Evolutionary conservation across 371 early-diverging fungal species (phyloP), one percentile per base, ranked within the genome.

Genomic region (Lichtheimia ramosa): DNA sequence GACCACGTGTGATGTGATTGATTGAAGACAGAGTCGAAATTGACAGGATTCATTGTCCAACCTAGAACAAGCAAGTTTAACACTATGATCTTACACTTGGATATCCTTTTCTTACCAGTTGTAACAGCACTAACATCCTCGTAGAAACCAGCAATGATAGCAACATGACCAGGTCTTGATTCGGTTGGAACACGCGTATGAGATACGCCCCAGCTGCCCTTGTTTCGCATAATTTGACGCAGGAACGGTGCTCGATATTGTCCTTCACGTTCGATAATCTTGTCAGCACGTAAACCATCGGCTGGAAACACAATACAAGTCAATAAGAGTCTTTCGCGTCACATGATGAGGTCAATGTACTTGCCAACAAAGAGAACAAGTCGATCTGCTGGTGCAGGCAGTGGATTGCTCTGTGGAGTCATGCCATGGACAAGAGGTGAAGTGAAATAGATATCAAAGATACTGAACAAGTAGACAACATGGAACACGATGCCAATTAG

Each of bases 131-230:
- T 93, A 39, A 96, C 96, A 77, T 97, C 98, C 69, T 97, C 98
- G 74, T 96, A 96, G 68, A 97, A 94, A 1, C 98, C 98, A 28
- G 95, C 96, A 73, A 97, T 95, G 39, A 96, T 83, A 21, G 98
- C 96, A 3, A 97, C 96, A 67, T 97, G 98, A 1, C 98, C 97
- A 27, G 98, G 98, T n/a, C 98, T 83, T 40, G 94, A 93, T 77
- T 97, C 98, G 18, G 98, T 97, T 14, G 98, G 98, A n/a, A 96
- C 96, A 34, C 94, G 89, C 2, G 96, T 96, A 68, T 96, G 95
- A 42, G 95, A 95, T 5, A 96, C 88, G 21, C 98, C 98, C 92
- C 92, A 96, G 3, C 88, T 77, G 13, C 92, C 96, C 46, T 84
- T 62, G 5, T 77, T 72, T 50, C 77, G 63, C 39, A 92, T 77